phyloP scores from a whole-genome alignment of 139 green algal genomes.

The Coelastrella sp. region DNA sequence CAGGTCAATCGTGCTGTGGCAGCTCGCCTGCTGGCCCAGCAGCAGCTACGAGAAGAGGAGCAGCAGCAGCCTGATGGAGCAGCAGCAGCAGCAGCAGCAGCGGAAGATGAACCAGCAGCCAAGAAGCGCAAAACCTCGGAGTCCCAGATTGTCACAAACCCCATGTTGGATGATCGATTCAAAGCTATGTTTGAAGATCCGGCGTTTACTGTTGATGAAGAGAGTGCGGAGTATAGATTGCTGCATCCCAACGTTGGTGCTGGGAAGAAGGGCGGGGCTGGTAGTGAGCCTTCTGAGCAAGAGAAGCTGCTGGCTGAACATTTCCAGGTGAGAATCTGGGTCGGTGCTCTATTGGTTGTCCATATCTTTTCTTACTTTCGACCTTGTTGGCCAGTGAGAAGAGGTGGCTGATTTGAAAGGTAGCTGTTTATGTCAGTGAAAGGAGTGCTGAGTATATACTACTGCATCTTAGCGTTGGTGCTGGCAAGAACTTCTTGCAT shows the following conservation, averaged over 20 bases:
- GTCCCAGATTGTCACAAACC: slow-evolving; percentile 28
- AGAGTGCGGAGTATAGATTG: slow-evolving; percentile 81
- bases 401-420: no score
- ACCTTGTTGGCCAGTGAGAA: no score
- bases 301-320: slow-evolving; percentile 43
- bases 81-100: slow-evolving; percentile 36
- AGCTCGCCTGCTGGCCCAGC: slow-evolving; percentile 73
- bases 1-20: slow-evolving; percentile 85
- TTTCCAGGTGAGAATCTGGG: slow-evolving; percentile 9
- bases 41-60: slow-evolving; percentile 15
- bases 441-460: slow-evolving; percentile 81
- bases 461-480: slow-evolving; percentile 89
- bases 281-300: not conserved
- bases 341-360: not conserved
- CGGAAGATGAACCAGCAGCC: slow-evolving; percentile 37
- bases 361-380: no score
- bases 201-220: slow-evolving; percentile 89
- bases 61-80: slow-evolving; percentile 17
- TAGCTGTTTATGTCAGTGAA: slow-evolving; percentile 76
- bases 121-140: slow-evolving; percentile 49
- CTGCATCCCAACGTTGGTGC: slow-evolving; percentile 91
- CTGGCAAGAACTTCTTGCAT: not conserved
- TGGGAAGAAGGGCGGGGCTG: not conserved
- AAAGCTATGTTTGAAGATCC: slow-evolving; percentile 88
- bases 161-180: slow-evolving; percentile 80